A percentile compares a stretch with the other conserved stretches of the same genome.
These are phyloP conservation scores for Metschnikowia sp. DNA, from an alignment of 805 yeast species.

Conservation along the genomic window DNA sequence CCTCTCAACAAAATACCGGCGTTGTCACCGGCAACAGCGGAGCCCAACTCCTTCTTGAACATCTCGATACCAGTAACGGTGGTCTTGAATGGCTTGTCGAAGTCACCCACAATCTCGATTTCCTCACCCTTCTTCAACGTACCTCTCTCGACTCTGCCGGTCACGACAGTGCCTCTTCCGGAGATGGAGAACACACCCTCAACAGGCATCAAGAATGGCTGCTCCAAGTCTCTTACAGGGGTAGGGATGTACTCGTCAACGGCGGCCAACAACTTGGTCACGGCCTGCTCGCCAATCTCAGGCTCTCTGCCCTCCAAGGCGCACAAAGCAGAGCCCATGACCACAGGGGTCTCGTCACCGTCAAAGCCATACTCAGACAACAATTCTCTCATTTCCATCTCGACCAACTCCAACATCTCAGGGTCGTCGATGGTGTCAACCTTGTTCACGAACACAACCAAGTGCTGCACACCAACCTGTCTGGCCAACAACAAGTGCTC, in stretches of 20 bases:
- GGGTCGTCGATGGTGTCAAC: slow-evolving; percentile 97
- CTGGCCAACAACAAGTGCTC: slow-evolving; percentile 97
- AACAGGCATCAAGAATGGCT: slow-evolving; percentile 94
- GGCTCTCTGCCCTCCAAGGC: slow-evolving; percentile 87
- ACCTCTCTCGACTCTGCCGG: slow-evolving; percentile 99
- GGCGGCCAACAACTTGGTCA: slow-evolving; percentile 79
- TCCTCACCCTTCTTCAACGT: slow-evolving; percentile 96
- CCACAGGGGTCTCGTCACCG: slow-evolving; percentile 96
- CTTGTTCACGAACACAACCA: slow-evolving; percentile 97
- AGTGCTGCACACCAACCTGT: slow-evolving; percentile 98
- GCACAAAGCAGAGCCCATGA: slow-evolving; percentile 98
- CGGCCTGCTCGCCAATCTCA: slow-evolving; percentile 88
- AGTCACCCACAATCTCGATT: slow-evolving; percentile 92
- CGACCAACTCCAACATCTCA: slow-evolving; percentile 98
- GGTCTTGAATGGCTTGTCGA: slow-evolving; percentile 82
- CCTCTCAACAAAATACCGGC: slow-evolving; percentile 98
- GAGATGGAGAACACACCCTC: slow-evolving; percentile 97
- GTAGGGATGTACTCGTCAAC: slow-evolving; percentile 95
- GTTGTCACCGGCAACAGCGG: slow-evolving; percentile 98
- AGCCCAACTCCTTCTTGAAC: slow-evolving; percentile 98
- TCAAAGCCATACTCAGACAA: slow-evolving; percentile 89
- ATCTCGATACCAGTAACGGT: slow-evolving; percentile 98
- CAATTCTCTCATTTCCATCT: slow-evolving; percentile 99
- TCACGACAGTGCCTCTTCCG: slow-evolving; percentile 99
- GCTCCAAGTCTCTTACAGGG: slow-evolving; percentile 92